Conservation (phyloP, 192 early-diverging fungal species). For the Backusella australiensis region DNA sequence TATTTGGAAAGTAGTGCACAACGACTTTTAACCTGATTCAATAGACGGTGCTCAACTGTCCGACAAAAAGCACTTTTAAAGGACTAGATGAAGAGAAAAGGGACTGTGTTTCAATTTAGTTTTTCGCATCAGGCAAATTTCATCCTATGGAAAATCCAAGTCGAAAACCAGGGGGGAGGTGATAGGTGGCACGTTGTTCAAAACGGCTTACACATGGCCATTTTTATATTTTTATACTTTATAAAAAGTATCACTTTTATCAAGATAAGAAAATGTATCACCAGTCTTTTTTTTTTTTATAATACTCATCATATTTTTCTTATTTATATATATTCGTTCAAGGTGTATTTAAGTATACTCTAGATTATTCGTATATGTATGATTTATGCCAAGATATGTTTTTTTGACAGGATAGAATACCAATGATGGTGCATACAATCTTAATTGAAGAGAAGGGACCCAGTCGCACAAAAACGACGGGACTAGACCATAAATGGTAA, state of each 20-base stretch:
- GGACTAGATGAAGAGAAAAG: neutral
- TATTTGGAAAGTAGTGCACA: too few relatives aligned
- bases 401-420: neutral
- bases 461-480: neutral
- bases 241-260: neutral
- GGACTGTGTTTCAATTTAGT: neutral
- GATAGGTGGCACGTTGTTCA: neutral
- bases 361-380: neutral
- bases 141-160: neutral
- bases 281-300: neutral
- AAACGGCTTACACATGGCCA: neutral
- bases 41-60: too few relatives aligned
- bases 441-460: neutral
- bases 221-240: neutral
- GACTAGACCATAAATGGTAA: neutral
- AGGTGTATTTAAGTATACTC: neutral
- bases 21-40: too few relatives aligned
- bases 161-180: neutral
- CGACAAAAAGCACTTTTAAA: neutral
- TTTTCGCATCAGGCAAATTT: neutral
- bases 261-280: neutral
- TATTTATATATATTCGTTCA: neutral
- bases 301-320: neutral
- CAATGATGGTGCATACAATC: neutral
- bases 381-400: neutral